These are phyloP conservation scores for Pontederia crassipes DNA, from an alignment of 176 grass and related monocot species.

Conservation along the genomic window DNA sequence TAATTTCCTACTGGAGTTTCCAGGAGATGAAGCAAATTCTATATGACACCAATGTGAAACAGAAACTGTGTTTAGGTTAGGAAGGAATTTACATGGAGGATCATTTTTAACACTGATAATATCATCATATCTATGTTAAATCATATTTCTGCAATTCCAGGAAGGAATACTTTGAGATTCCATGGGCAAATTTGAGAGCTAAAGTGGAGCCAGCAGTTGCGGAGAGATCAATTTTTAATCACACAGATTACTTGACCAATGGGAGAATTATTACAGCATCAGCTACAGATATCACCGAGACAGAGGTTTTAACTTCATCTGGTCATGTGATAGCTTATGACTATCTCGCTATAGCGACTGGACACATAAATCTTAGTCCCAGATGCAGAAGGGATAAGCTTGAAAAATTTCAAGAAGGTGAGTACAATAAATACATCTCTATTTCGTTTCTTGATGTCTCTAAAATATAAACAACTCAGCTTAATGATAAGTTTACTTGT, in stretches of 20 bases:
- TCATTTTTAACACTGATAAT: not conserved
- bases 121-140: slow-evolving; percentile 2
- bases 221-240: slow-evolving; percentile 44
- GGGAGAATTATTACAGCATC: slow-evolving; percentile 29
- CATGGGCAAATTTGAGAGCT: slow-evolving; percentile 69
- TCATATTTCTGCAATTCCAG: slow-evolving; percentile 4
- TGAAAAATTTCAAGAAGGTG: slow-evolving; percentile 33
- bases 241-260: slow-evolving; percentile 46
- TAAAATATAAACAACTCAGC: no score
- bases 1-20: no score
- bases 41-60: no score
- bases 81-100: not conserved
- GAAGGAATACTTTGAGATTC: slow-evolving; percentile 79
- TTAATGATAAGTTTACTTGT: no score
- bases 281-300: slow-evolving; percentile 43
- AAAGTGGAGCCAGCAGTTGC: slow-evolving; percentile 37
- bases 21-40: no score
- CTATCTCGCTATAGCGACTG: slow-evolving; percentile 63
- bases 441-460: no score
- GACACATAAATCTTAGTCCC: slow-evolving; percentile 19
- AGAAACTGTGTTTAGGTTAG: no score
- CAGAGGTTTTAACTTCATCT: slow-evolving; percentile 34
- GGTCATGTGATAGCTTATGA: slow-evolving; percentile 39
- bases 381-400: slow-evolving; percentile 23
- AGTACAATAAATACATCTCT: not conserved